Base-by-base conservation (phyloP, 352 stramenopile genomes). In the Phytophthora megakarya region DNA sequence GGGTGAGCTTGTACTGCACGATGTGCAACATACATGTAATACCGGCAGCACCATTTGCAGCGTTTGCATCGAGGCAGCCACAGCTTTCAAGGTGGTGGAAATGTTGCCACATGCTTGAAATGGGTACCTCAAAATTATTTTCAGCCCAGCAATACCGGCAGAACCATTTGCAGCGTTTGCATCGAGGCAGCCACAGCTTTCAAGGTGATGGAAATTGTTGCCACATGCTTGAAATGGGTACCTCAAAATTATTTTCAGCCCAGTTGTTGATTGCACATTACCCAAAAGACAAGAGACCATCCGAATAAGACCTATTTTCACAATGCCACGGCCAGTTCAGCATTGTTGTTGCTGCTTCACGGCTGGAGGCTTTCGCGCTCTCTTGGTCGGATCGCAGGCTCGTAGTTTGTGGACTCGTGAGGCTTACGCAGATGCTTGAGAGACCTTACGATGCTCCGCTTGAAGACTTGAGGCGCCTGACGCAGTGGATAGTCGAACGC, bases 401-500 rank as follows among this genome's bases (percentile, higher is more conserved):
- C 22, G 58, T 46, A 13, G 19, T 50, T 47, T 25, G 59, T 67
- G 39, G 60, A 3, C n/a, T 54, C 30, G 54, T 26, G 33, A 32
- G 25, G 61, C 38, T 70, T 25, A 65, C 32, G 47, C 23, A 39
- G 45, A 64, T 52, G 57, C 64, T 43, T 4, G 13, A 42, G 33
- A 65, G 30, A 45, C 58, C 37, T 18, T 49, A 57, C 47, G 44
- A 61, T 35, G 15, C 8, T n/a, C 61, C 35, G 22, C 39, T 55
- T 61, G 22, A 65, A 66, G 45, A 37, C 39, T 55, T 61, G 22
- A 65, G 61, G 45, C 28, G 33, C 47, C 18, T 22, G 40, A 39
- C 43, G 48, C 21, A 18, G 26, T 72, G 64, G 64, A 72, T 73
- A 65, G 58, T 5, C 57, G 40, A n/a, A 35, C 23, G 49, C 50